Base-by-base conservation (phyloP, 148 eudicot species). In the Fagopyrum tataricum region DNA sequence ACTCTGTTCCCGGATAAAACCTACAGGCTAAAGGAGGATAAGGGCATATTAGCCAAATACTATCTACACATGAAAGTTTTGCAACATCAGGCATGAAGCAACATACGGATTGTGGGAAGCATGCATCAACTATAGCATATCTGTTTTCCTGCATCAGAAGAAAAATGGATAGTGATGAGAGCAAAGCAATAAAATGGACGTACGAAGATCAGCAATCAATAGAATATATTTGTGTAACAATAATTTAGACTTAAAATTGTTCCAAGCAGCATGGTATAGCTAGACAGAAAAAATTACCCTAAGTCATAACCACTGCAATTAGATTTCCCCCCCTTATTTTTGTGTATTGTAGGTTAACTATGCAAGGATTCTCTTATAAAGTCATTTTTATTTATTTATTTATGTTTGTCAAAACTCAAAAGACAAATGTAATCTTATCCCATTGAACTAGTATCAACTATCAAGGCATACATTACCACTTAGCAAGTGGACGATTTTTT, bases 1-100 rank as follows among this genome's bases (percentile, higher is more conserved):
- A 83, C 99, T 96, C 78, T 92, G 84, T 77, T 96, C 99, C 17
- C 90, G 89, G 55, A 96, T 92, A 72, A 85, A 82, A 78, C 99
- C 99, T 86, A 83, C 99, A 79, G 99, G 99, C 99, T 96, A 67
- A 79, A 77, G 76, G 26, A 66, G 69, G 70, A 56, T 61, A 67
- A 49, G 70, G 47, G 18, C 21, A 68, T 48, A 73, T 43, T 12
- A 71, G 56, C 73, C 26, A 79, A 80, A 73, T 17, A 17, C 55
- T 21, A 17, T 41, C 14, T 26, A 43, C 26, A 31, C 55, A 47
- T 24, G 49, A 66, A 13, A 47, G 43, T 47, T 31, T 21, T 64
- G 69, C 67, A 71, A 31, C 62, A 59, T 59, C 72, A 71, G 52
- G 51, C 11, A 23, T 74, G 73, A 72, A 42, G 44, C 61, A 20